These are phyloP conservation scores for Gossypium mustelinum DNA, from an alignment of 345 rosid genomes.

Conservation along the genomic window DNA sequence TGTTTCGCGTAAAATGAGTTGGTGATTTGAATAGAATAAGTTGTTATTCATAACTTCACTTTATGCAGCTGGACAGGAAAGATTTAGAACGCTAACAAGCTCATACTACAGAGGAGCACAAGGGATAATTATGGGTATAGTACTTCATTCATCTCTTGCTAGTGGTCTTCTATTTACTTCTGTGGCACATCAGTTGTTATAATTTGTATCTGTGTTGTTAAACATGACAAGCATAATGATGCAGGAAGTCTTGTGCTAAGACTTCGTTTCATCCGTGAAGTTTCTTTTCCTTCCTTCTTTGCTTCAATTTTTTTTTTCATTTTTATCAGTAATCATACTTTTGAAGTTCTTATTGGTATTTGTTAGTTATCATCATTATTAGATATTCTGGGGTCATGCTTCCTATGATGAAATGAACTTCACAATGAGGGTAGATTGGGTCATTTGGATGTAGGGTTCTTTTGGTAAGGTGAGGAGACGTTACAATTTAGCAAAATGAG, in stretches of 20 bases:
- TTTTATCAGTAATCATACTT: not conserved
- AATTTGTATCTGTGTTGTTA: not conserved
- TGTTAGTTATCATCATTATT: not conserved
- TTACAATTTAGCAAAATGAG: too few relatives aligned
- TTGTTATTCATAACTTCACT: slow-evolving; percentile 7
- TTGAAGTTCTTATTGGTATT: not conserved
- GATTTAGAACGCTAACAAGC: slow-evolving; percentile 88
- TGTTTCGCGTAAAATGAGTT: not conserved
- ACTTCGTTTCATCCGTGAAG: not conserved
- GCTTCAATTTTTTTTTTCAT: not conserved
- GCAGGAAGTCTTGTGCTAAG: not conserved
- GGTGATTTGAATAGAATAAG: not conserved
- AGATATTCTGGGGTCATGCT: not conserved
- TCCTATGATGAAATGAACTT: not conserved
- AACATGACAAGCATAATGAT: not conserved
- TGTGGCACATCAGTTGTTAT: not conserved
- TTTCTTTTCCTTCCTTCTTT: not conserved
- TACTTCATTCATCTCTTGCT: slow-evolving; percentile 13
- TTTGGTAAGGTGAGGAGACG: too few relatives aligned
- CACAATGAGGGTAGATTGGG: not conserved
- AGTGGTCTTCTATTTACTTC: not conserved
- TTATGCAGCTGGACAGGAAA: slow-evolving; percentile 94
- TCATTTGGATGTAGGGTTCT: not conserved
- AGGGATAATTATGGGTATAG: slow-evolving; percentile 87
- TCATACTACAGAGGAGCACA: slow-evolving; percentile 98